Percentiles rank a stretch among this genome's conserved stretches.
These are phyloP conservation scores for Thalassiosira exigua DNA, from an alignment of 352 stramenopile genomes.

Conservation along the genomic window DNA sequence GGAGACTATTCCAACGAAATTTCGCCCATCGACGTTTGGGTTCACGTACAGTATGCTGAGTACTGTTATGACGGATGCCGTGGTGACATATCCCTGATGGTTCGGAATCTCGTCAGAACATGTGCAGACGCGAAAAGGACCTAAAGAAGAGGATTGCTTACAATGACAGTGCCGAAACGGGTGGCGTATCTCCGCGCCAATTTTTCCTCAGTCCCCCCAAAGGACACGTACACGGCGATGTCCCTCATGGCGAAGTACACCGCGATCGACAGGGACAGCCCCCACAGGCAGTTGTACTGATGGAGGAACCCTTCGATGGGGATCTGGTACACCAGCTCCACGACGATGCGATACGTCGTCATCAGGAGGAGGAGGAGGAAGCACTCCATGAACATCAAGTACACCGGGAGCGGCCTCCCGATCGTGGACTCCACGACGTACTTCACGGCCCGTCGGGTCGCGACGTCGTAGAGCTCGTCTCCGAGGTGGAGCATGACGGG, in stretches of 20 bases:
- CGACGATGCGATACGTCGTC: constrained; percentile 33
- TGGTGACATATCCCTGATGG: constrained; percentile 19
- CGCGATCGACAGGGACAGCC: constrained; percentile 32
- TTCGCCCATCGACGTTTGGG: constrained; percentile 22
- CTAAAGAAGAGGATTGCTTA: constrained; percentile 1
- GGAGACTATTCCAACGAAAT: constrained; percentile 28
- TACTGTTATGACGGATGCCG: constrained; percentile 11
- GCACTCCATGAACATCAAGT: constrained; percentile 34
- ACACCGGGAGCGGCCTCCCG: constrained; percentile 26
- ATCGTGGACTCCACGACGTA: constrained; percentile 30
- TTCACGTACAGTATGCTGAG: constrained; percentile 30
- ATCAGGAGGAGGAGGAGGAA: constrained; percentile 26
- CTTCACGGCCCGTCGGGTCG: constrained; percentile 34
- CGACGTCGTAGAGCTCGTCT: constrained; percentile 29
- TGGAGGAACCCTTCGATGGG: constrained; percentile 6
- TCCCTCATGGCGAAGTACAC: constrained; percentile 26
- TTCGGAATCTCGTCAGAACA: constrained; percentile 1
- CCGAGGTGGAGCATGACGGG: constrained; percentile 32
- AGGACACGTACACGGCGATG: constrained; percentile 10
- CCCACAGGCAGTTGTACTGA: constrained; percentile 28
- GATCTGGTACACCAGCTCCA: constrained; percentile 31
- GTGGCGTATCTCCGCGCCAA: constrained; percentile 5
- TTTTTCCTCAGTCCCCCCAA: constrained; percentile 10
- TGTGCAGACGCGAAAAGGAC: background rate
- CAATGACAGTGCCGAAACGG: constrained; percentile 23